A percentile compares a stretch with the other conserved stretches of the same genome.
These are phyloP conservation scores for Cornus kousa DNA, from an alignment of 148 eudicot genomes.

Conservation along the genomic window DNA sequence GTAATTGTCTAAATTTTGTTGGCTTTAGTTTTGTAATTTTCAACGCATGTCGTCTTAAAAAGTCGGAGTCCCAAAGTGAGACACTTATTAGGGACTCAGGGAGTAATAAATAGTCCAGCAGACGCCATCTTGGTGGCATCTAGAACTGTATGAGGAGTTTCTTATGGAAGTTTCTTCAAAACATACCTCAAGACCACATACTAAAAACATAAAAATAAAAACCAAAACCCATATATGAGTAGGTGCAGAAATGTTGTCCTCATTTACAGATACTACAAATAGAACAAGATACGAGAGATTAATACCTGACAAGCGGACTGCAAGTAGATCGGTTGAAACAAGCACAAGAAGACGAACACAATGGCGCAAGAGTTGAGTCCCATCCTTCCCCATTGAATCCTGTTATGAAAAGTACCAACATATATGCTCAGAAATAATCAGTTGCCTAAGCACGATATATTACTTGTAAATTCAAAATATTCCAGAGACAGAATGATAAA, in stretches of 20 bases:
- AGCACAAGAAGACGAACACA: constrained; percentile 90
- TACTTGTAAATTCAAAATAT: not conserved
- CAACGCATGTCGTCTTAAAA: too few species aligned
- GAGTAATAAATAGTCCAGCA: not conserved
- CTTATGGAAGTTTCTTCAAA: not conserved
- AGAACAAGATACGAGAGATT: not conserved
- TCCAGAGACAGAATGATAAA: constrained; percentile 1
- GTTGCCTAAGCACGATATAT: not conserved
- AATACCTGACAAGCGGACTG: constrained; percentile 93
- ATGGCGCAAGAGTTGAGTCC: constrained; percentile 96
- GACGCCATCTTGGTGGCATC: not conserved
- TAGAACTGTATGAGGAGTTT: not conserved
- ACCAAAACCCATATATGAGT: not conserved
- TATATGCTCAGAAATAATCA: not conserved
- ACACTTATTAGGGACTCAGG: too few species aligned
- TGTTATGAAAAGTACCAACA: constrained; percentile 25
- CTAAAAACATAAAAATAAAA: constrained; percentile 1
- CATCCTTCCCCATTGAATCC: constrained; percentile 99
- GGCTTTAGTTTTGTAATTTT: too few species aligned
- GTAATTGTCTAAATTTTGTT: too few species aligned
- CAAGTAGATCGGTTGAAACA: constrained; percentile 87
- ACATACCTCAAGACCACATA: not conserved
- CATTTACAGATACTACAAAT: not conserved
- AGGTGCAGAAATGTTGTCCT: not conserved
- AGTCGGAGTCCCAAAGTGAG: too few species aligned